Evolutionary conservation across 805 yeast species (phyloP), one percentile per base, ranked within the genome.

Genomic region (Lipomyces orientalis): DNA sequence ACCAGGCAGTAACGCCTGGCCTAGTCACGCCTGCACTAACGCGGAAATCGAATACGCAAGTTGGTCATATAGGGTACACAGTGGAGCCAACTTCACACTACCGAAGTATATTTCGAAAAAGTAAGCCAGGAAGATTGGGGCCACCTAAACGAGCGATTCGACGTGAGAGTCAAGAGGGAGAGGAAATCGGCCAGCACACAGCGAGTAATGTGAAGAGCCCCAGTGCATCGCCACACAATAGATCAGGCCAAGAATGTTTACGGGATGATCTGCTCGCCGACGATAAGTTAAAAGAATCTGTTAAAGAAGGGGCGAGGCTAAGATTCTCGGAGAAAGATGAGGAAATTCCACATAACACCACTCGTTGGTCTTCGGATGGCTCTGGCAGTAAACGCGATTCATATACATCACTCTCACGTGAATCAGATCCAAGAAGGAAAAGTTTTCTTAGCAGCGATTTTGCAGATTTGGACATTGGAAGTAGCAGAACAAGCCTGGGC

Each of bases 131-230:
- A 57, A 68, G 77, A 12, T 66, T 79, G 31, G 81, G 81, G 4
- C 81, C 81, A 3, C 81, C 81, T 1, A 79, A 79, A 64, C 74
- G 81, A 54, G 73, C 78, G 0, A 43, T 70, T 9, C 71, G 74
- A 7, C 60, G 73, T 12, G 70, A 64, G 33, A 62, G 71, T 37
- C 65, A 63, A 34, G 71, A 69, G 25, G 71, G 68, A 4, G 31
- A 62, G 25, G 55, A 61, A 46, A 14, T n/a, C n/a, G 55, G 14
- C 34, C 61, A 12, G 19, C 22, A 43, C 22, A 9, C 22, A 16
- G 19, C 14, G 39, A 37, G 14, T 37, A 22, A n/a, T 8, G 19
- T 37, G 52, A 61, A 58, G 34, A 63, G 64, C 29, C 35, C 62
- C 1, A 60, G 64, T n/a, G 37, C 51, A 3, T 58, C 61, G 10